Evolutionary conservation across 2,329 filamentous ascomycete species (phyloP).

Genomic region (Lecanicillium sp.): DNA sequence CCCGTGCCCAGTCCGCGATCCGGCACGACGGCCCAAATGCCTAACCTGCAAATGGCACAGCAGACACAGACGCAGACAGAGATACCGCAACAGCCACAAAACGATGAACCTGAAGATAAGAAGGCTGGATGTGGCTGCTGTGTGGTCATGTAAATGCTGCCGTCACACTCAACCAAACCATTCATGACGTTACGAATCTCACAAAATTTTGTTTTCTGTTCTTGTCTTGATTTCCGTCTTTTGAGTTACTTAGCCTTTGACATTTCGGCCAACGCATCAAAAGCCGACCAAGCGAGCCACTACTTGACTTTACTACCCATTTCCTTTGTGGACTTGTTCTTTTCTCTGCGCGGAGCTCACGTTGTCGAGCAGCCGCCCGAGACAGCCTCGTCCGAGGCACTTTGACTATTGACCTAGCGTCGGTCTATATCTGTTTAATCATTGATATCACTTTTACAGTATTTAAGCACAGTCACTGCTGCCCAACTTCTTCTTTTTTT

Average conservation of each 20-base stretch:
- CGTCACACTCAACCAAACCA: conserved; percentile 7
- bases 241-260: conserved; percentile 1
- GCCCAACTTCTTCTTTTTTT: too few species aligned
- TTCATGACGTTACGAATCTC: conserved; percentile 15
- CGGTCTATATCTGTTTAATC: too few species aligned
- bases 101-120: conserved; percentile 26
- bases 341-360: too few species aligned
- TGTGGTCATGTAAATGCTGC: conserved; percentile 36
- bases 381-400: too few species aligned
- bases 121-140: conserved; percentile 41
- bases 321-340: conserved; percentile 6
- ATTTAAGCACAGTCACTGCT: too few species aligned
- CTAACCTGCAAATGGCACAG: conserved; percentile 10
- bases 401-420: too few species aligned
- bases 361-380: too few species aligned
- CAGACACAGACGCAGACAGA: conserved; percentile 15
- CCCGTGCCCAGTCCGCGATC: conserved; percentile 37
- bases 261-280: conserved; percentile 1
- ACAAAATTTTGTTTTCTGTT: conserved; percentile 8
- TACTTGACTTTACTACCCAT: neutral
- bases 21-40: conserved; percentile 28
- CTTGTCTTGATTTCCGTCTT: neutral
- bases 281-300: conserved; percentile 4
- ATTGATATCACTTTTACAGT: too few species aligned
- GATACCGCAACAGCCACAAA: conserved; percentile 10